These are phyloP conservation scores for Cyclotella cryptica DNA, from an alignment of 108 stramenopile species.

Conservation along the genomic window DNA sequence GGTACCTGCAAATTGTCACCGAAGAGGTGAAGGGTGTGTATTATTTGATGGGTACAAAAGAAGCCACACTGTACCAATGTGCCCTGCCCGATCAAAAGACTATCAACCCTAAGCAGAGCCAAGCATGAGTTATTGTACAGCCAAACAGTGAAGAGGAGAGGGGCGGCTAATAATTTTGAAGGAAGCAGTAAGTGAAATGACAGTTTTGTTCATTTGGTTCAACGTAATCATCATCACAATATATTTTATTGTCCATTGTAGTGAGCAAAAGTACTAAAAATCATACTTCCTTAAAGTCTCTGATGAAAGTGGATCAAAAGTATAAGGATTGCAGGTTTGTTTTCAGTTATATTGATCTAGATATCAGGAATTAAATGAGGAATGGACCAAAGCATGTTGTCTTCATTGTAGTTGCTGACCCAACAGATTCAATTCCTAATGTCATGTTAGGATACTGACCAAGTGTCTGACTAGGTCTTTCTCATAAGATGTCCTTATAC, in stretches of 20 bases:
- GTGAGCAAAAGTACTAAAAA: not conserved
- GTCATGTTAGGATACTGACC: not conserved
- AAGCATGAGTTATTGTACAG: not conserved
- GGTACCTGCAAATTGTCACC: too few species aligned
- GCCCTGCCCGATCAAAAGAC: too few species aligned
- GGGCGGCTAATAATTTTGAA: not conserved
- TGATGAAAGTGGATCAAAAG: not conserved
- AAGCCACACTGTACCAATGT: too few species aligned
- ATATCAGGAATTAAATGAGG: too few species aligned
- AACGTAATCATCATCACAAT: not conserved
- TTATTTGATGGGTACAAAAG: too few species aligned
- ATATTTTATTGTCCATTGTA: not conserved
- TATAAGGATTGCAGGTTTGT: not conserved
- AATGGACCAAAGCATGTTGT: too few species aligned
- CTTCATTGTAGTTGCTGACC: not conserved
- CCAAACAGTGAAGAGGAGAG: not conserved
- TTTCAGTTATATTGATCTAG: not conserved
- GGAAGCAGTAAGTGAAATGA: not conserved
- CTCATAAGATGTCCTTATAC: conserved; percentile 6
- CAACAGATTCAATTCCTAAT: not conserved
- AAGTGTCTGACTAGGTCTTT: not conserved
- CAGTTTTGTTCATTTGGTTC: not conserved
- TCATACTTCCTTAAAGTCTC: not conserved
- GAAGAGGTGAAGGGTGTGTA: too few species aligned
- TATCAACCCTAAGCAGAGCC: too few species aligned